Conservation (phyloP, 2,329 filamentous ascomycete genomes). For the Colletotrichum karsti region DNA sequence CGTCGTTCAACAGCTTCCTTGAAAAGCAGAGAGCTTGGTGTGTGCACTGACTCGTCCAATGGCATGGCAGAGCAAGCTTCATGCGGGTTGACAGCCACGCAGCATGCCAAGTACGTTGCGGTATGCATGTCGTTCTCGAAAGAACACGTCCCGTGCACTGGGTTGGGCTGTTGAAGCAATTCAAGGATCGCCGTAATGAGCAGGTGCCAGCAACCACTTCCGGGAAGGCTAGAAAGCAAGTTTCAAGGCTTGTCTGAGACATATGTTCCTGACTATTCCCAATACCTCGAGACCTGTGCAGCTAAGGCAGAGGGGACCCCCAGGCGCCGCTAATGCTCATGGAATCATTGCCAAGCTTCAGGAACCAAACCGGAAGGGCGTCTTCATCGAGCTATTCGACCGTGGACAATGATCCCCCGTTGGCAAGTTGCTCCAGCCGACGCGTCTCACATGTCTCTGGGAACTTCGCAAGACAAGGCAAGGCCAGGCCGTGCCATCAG, state of each 20-base stretch:
- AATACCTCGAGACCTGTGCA: slow-evolving; percentile 20
- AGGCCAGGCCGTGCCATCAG: neutral
- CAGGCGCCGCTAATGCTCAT: slow-evolving; percentile 2
- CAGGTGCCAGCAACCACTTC: slow-evolving; percentile 7
- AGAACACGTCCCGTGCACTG: slow-evolving; percentile 2
- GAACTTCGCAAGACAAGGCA: slow-evolving; percentile 2
- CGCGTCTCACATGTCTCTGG: slow-evolving; percentile 24
- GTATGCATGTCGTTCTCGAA: slow-evolving; percentile 6
- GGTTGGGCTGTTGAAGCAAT: neutral
- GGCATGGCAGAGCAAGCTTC: neutral
- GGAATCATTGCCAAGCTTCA: slow-evolving; percentile 23
- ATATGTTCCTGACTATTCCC: slow-evolving; percentile 30
- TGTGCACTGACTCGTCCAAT: slow-evolving; percentile 14
- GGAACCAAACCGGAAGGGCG: slow-evolving; percentile 14
- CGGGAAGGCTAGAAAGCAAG: slow-evolving; percentile 16
- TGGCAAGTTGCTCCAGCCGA: slow-evolving; percentile 17
- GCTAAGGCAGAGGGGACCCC: slow-evolving; percentile 8
- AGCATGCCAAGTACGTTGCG: slow-evolving; percentile 8
- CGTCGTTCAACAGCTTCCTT: neutral
- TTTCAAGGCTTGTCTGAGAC: slow-evolving; percentile 27
- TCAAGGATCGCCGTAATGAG: neutral
- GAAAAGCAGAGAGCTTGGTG: neutral
- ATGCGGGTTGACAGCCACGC: slow-evolving; percentile 17
- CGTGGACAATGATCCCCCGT: slow-evolving; percentile 14
- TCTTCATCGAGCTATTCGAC: slow-evolving; percentile 17